A percentile compares a stretch with the other conserved stretches of the same genome.
These are phyloP conservation scores for Purpureocillium takamizusanense DNA, from an alignment of 2,329 filamentous ascomycete species.

Conservation along the genomic window DNA sequence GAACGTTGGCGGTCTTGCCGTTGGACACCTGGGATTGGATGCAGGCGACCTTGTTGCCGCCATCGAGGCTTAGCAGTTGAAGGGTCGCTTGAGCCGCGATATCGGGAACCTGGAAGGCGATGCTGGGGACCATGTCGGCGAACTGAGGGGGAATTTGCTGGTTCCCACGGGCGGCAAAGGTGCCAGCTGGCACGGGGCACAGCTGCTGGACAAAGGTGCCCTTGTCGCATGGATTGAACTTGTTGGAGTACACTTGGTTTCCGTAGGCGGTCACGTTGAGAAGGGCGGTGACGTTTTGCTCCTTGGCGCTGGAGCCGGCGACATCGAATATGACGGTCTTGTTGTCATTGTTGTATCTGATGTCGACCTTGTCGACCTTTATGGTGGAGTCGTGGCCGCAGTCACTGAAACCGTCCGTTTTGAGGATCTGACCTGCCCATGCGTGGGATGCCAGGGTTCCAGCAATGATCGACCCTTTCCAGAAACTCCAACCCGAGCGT, in stretches of 20 bases:
- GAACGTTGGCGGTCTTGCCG: constrained; percentile 69
- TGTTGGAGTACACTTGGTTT: constrained; percentile 64
- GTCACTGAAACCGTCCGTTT: constrained; percentile 70
- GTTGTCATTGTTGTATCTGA: constrained; percentile 68
- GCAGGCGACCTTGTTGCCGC: constrained; percentile 62
- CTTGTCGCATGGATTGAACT: constrained; percentile 73
- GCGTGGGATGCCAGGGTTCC: constrained; percentile 34
- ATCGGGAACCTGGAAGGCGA: constrained; percentile 86
- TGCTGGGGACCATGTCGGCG: constrained; percentile 68
- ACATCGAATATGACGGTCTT: constrained; percentile 74
- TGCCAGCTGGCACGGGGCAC: constrained; percentile 74
- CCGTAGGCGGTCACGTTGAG: constrained; percentile 81
- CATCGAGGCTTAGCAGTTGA: constrained; percentile 55
- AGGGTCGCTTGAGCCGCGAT: constrained; percentile 80
- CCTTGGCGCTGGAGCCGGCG: constrained; percentile 61
- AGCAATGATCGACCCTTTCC: constrained; percentile 23
- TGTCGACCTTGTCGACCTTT: constrained; percentile 63
- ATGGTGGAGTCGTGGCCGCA: constrained; percentile 52
- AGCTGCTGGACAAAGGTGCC: constrained; percentile 60
- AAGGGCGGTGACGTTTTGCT: constrained; percentile 71
- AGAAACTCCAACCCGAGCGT: constrained; percentile 18
- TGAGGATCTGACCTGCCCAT: constrained; percentile 61
- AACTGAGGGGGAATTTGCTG: constrained; percentile 65
- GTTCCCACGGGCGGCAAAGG: constrained; percentile 63
- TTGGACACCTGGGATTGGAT: constrained; percentile 76